phyloP scores from a whole-genome alignment of 2,329 filamentous ascomycete genomes.

The Pezicula rhizophila region DNA sequence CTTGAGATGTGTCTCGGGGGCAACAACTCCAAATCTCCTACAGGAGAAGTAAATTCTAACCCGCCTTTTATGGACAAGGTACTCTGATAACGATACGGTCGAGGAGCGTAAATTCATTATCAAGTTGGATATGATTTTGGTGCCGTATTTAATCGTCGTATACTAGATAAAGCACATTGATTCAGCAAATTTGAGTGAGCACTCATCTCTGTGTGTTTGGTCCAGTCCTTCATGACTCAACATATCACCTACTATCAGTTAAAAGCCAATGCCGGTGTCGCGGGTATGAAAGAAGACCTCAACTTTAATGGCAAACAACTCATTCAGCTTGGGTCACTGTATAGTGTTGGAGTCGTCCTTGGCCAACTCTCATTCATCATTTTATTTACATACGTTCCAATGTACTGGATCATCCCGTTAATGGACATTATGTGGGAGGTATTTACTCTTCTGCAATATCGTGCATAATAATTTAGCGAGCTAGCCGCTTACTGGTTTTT shows the following conservation, averaged over 20 bases:
- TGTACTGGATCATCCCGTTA: constrained; percentile 11
- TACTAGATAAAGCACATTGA: constrained; percentile 37
- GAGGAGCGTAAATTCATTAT: constrained; percentile 44
- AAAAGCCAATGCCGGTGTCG: constrained; percentile 21
- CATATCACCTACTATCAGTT: too few relatives aligned
- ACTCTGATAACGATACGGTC: constrained; percentile 36
- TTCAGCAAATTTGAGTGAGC: constrained; percentile 5
- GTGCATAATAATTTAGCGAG: constrained; percentile 38
- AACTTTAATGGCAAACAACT: constrained; percentile 45
- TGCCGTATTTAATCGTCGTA: constrained; percentile 46
- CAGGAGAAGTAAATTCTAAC: too few relatives aligned
- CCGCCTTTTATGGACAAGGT: too few relatives aligned
- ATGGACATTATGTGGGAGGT: constrained; percentile 11
- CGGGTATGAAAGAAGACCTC: constrained; percentile 32
- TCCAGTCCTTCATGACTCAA: too few relatives aligned
- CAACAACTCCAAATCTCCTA: too few relatives aligned
- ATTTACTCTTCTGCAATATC: constrained; percentile 14
- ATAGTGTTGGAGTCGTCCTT: constrained; percentile 10
- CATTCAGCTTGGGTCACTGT: constrained; percentile 15
- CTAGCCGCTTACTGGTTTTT: constrained; percentile 46
- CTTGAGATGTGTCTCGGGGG: too few relatives aligned
- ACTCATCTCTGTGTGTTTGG: not conserved
- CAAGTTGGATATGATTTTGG: constrained; percentile 48
- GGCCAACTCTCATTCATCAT: constrained; percentile 12
- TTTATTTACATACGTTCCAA: constrained; percentile 12